Base-by-base conservation (phyloP, 1,139 yeast species). In the Debaryomyces singareniensis region DNA sequence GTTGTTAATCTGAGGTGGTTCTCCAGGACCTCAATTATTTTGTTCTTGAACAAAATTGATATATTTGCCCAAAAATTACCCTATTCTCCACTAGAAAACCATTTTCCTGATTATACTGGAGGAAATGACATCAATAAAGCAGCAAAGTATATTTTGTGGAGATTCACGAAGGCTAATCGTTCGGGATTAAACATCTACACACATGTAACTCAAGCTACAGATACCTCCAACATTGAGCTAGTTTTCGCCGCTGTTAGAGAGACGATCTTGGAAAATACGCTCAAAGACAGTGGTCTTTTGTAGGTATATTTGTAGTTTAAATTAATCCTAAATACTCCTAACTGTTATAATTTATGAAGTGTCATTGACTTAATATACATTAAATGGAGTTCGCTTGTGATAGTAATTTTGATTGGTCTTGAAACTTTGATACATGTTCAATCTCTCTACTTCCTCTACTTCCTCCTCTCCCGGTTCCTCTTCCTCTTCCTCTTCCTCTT, bases 1-100 rank as follows among this genome's bases (percentile, higher is more conserved):
- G 93, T 87, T 31, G 87, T 86, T 26, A 87, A 87, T 56, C 83
- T 95, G n/a, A 74, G 93, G 48, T 87, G 96, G 96, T 87, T 87
- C 56, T 71, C 86, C 21, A 70, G 94, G 42, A 82, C 95, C 3
- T 81, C 95, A 0, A 75, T 87, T 27, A 93, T 87, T 16, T 61
- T 89, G 34, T 87, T 87, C 51, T 69, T 89, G 48, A 87, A 89
- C 58, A 87, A 89, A 54, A 82, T 87, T 44, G 96, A 87, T 58
- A 77, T 87, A 1, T 85, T 87, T 50, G 86, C 93, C 20, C 91
- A 84, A 47, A 87, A 87, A 52, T 59, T 87, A 32, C 84, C 86
- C 24, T 70, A 72, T 39, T 82, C 91, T 11, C 96, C 96, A 3
- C 60, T 87, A 42, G 93, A 82, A 45, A 72, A 75, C 30, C 80